phyloP scores from a whole-genome alignment of 2,329 filamentous ascomycete genomes.

The Pseudocercospora pini-densiflorae region DNA sequence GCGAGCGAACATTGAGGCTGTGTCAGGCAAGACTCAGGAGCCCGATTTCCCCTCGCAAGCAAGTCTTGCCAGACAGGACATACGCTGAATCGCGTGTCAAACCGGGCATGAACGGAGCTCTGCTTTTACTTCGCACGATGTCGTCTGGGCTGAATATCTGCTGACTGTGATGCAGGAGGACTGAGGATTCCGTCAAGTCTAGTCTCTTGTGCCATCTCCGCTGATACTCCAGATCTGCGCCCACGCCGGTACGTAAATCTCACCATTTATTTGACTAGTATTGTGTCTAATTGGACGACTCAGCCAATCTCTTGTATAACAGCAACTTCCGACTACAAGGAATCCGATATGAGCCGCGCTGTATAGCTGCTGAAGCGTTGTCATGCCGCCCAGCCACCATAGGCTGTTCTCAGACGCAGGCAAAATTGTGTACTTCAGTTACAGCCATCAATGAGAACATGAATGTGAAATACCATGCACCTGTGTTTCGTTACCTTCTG shows the following conservation, averaged over 20 bases:
- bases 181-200: neutral
- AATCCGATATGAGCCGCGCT: neutral
- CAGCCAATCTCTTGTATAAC: conserved; percentile 3
- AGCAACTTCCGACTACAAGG: neutral
- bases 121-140: neutral
- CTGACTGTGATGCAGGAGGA: neutral
- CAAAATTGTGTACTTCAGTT: neutral
- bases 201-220: neutral
- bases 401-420: neutral
- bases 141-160: neutral
- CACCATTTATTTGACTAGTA: neutral
- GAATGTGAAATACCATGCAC: neutral
- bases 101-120: neutral
- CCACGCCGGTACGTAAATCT: neutral
- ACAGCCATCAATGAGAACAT: conserved; percentile 5
- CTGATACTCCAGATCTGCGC: neutral
- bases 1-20: neutral
- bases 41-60: neutral
- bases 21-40: neutral
- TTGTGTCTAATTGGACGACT: neutral
- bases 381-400: neutral
- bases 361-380: neutral
- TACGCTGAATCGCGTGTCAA: neutral
- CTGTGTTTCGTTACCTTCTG: neutral
- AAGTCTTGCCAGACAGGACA: neutral